phyloP scores from a whole-genome alignment of 768 basidiomycete genomes.

The Naematelia aurantialba region DNA sequence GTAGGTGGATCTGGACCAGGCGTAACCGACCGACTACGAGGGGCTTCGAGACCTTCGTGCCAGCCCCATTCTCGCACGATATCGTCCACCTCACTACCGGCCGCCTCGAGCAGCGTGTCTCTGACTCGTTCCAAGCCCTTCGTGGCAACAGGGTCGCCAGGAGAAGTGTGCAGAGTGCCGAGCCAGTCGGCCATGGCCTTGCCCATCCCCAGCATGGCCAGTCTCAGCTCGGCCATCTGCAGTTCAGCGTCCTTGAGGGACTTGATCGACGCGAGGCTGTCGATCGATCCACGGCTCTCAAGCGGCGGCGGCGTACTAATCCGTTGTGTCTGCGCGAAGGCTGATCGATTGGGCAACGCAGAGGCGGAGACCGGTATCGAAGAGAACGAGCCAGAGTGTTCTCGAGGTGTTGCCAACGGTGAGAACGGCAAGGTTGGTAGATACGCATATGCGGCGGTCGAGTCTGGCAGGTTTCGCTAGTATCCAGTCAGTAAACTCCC shows the following conservation, averaged over 20 bases:
- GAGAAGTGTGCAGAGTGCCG: conserved; percentile 7
- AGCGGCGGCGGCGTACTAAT: conserved; percentile 12
- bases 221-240: conserved; percentile 45
- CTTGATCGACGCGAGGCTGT: conserved; percentile 20
- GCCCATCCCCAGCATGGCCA: conserved; percentile 50
- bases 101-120: conserved; percentile 39
- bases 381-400: conserved; percentile 15
- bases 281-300: conserved; percentile 18
- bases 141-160: conserved; percentile 20
- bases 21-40: conserved; percentile 18
- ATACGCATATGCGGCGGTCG: conserved; percentile 57
- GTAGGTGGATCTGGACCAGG: conserved; percentile 13
- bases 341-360: conserved; percentile 18
- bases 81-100: conserved; percentile 33
- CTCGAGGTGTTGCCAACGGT: conserved; percentile 22
- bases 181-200: conserved; percentile 45
- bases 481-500: not conserved
- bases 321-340: conserved; percentile 2
- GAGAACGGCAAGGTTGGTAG: conserved; percentile 40
- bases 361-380: conserved; percentile 26
- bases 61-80: conserved; percentile 43
- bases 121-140: conserved; percentile 37
- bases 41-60: conserved; percentile 39
- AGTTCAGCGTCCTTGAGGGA: conserved; percentile 39
- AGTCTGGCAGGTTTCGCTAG: conserved; percentile 80